These are phyloP conservation scores for Alternaria sp. DNA, from an alignment of 2,329 filamentous ascomycete species.

Conservation along the genomic window DNA sequence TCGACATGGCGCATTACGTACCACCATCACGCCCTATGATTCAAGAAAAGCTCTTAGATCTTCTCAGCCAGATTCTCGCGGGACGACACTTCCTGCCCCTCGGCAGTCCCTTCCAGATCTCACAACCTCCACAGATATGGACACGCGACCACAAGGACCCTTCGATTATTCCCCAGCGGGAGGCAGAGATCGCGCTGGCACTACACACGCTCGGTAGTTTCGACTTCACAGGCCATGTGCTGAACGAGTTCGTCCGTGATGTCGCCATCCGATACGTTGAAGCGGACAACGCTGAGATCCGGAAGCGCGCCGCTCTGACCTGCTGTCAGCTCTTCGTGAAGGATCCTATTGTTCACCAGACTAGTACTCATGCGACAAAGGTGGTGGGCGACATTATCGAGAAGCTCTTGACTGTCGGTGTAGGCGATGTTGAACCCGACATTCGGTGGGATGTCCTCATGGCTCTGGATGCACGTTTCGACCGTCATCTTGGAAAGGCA, in stretches of 20 bases:
- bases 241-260: constrained; percentile 98
- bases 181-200: constrained; percentile 88
- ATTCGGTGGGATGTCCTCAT: constrained; percentile 88
- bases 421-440: constrained; percentile 85
- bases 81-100: constrained; percentile 91
- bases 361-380: constrained; percentile 93
- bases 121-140: constrained; percentile 80
- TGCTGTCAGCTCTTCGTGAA: constrained; percentile 97
- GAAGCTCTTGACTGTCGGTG: constrained; percentile 90
- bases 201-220: constrained; percentile 97
- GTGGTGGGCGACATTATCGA: constrained; percentile 98
- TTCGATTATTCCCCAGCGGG: constrained; percentile 77
- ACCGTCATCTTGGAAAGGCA: constrained; percentile 93
- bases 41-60: constrained; percentile 90
- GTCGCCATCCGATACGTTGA: constrained; percentile 98
- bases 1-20: constrained; percentile 99
- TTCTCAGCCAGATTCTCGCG: constrained; percentile 92
- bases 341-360: constrained; percentile 97
- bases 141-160: constrained; percentile 87
- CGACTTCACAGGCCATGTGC: constrained; percentile 84
- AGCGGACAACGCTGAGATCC: constrained; percentile 90
- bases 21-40: constrained; percentile 92
- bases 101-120: constrained; percentile 87
- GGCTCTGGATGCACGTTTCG: constrained; percentile 91
- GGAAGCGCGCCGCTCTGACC: constrained; percentile 92